These are phyloP conservation scores for Saccharomyces hybrid DNA, from an alignment of 1,139 yeast genomes.

Conservation along the genomic window DNA sequence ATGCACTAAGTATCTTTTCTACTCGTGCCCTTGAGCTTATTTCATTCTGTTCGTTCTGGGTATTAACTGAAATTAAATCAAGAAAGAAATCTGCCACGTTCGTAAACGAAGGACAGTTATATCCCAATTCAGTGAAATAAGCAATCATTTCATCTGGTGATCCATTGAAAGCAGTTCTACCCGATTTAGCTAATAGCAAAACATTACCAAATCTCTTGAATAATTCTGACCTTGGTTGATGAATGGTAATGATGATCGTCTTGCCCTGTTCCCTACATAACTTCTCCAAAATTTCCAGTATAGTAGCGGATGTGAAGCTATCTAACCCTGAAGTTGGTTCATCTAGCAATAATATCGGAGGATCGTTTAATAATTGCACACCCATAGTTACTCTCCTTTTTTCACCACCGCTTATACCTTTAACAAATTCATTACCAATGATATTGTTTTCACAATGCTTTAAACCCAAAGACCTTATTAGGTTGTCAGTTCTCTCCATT, in stretches of 20 bases:
- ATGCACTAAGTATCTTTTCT: constrained; percentile 38
- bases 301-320: constrained; percentile 68
- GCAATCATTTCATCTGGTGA: constrained; percentile 37
- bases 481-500: constrained; percentile 40
- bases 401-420: constrained; percentile 85
- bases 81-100: constrained; percentile 69
- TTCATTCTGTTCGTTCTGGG: constrained; percentile 27
- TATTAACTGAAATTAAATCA: constrained; percentile 51
- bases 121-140: constrained; percentile 43
- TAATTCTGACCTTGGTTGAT: constrained; percentile 71
- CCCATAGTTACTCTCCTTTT: constrained; percentile 79
- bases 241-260: constrained; percentile 72
- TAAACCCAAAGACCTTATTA: constrained; percentile 62
- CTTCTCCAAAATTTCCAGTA: constrained; percentile 50
- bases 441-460: constrained; percentile 71
- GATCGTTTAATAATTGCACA: constrained; percentile 63
- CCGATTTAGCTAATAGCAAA: constrained; percentile 64
- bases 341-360: constrained; percentile 65
- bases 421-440: constrained; percentile 63
- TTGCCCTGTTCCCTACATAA: constrained; percentile 53
- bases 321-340: constrained; percentile 90
- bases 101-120: constrained; percentile 48
- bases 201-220: constrained; percentile 59
- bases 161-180: constrained; percentile 60
- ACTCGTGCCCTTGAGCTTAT: constrained; percentile 36